Percentiles rank a stretch among this genome's conserved stretches.
Conservation (phyloP, 2,329 filamentous ascomycete species). For the Pseudohalonectria lignicola region DNA sequence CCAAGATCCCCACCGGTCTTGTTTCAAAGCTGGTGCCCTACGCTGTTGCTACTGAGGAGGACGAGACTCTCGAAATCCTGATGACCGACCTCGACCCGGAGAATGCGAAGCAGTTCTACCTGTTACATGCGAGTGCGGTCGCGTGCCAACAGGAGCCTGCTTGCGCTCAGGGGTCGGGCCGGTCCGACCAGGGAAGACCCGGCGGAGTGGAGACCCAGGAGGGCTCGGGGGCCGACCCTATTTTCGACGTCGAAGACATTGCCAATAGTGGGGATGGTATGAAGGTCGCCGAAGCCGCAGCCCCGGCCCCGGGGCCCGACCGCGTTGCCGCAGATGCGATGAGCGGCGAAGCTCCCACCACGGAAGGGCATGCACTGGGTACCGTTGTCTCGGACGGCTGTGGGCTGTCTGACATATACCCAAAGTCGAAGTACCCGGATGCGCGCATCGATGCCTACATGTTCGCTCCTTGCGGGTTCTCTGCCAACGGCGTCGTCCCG, state of each 20-base stretch:
- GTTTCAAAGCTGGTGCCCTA: no score
- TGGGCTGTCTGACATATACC: slow-evolving; percentile 82
- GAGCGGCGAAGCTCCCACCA: slow-evolving; percentile 57
- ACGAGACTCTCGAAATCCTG: slow-evolving; percentile 67
- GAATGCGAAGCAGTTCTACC: slow-evolving; percentile 61
- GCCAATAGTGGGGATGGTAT: slow-evolving; percentile 31
- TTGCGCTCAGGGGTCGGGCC: slow-evolving; percentile 52
- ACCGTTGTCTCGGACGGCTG: slow-evolving; percentile 85
- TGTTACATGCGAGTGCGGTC: slow-evolving; percentile 71
- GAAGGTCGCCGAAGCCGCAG: slow-evolving; percentile 41
- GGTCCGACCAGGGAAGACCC: no score
- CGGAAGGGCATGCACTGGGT: slow-evolving; percentile 87
- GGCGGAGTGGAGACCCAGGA: slow-evolving; percentile 46
- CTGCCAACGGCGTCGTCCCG: slow-evolving; percentile 90
- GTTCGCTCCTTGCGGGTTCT: slow-evolving; percentile 94
- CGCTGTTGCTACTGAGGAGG: no score
- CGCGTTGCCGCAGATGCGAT: slow-evolving; percentile 36
- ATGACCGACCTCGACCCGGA: slow-evolving; percentile 62
- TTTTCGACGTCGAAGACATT: slow-evolving; percentile 74
- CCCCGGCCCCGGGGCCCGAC: not conserved
- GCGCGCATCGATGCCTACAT: slow-evolving; percentile 91
- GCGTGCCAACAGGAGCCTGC: slow-evolving; percentile 70
- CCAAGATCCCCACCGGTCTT: slow-evolving; percentile 45
- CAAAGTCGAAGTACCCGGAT: slow-evolving; percentile 77
- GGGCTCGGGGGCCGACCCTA: slow-evolving; percentile 41